Evolutionary conservation across 306 rosid genomes (phyloP), one percentile per base, ranked within the genome.

Genomic region (Acacia confusa): DNA sequence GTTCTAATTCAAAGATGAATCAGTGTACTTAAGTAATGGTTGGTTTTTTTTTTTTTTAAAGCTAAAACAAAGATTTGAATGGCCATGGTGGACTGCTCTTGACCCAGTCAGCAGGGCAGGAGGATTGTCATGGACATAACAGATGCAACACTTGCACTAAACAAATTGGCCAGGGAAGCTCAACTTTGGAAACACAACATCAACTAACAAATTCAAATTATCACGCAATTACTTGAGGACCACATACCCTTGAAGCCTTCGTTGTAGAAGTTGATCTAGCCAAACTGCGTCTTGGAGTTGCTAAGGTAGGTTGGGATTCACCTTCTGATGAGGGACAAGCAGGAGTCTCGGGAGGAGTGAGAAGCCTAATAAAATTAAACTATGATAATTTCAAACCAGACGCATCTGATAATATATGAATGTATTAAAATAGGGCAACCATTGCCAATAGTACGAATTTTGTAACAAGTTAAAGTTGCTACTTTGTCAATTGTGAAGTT

Each of bases 261-360:
- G 92, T 43, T 20, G 91, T 82, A 60, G 97, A 88, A 85, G 91
- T 72, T 76, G 99, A 83, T 88, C 97, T 86, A 77, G 67, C 87
- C 86, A 87, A 77, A 64, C 90, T 88, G 79, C 86, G 82, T 79
- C 94, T 86, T 45, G 92, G 87, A 76, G 93, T 90, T 12, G 66
- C 90, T 10, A 83, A 52, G 57, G 87, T 72, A 45, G 86, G 57
- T 43, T 88, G 92, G 72, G 90, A 72, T 80, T 93, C 97, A 68
- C 88, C 87, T 75, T 89, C 94, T 30, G 93, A 87, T 65, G 96
- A 70, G 86, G 91, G 92, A 75, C 89, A 84, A 75, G 88, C 86
- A 34, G 99, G 98, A 45, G 99, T 95, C 76, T 91, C 99, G 8
- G 99, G 99, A 72, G 99, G 99, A 80, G 99, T 91, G 78, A 95